Conservation (phyloP, 805 yeast genomes). For the Monosporozyma servazzii region DNA sequence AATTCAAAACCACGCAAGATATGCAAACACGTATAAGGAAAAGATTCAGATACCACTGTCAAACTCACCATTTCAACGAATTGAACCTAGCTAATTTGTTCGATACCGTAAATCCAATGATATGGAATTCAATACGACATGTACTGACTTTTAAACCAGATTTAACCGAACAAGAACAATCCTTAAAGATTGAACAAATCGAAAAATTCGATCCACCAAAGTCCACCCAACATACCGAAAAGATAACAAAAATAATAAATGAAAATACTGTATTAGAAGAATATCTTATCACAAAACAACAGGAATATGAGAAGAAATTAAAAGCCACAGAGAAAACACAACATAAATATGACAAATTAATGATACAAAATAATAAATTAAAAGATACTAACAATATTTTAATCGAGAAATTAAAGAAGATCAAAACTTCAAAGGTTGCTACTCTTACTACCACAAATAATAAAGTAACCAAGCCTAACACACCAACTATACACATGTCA, state of each 20-base stretch:
- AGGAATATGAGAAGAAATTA: not conserved
- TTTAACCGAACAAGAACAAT: not conserved
- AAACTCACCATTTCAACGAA: not conserved
- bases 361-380: not conserved
- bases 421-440: too few relatives aligned
- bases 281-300: too few relatives aligned
- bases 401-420: not conserved
- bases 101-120: not conserved
- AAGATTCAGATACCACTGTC: not conserved
- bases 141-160: not conserved
- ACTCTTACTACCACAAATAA: not conserved
- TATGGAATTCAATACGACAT: not conserved
- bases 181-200: not conserved
- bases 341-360: not conserved
- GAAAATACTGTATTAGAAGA: not conserved
- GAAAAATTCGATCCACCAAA: not conserved
- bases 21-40: not conserved
- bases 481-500: not conserved
- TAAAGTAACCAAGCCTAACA: not conserved
- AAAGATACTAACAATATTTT: not conserved
- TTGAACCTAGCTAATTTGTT: not conserved
- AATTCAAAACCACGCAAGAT: not conserved
- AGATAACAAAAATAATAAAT: not conserved
- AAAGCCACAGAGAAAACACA: not conserved
- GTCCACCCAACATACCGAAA: not conserved